Conservation (phyloP, 2,329 filamentous ascomycete species). For the Cytospora piceae region DNA sequence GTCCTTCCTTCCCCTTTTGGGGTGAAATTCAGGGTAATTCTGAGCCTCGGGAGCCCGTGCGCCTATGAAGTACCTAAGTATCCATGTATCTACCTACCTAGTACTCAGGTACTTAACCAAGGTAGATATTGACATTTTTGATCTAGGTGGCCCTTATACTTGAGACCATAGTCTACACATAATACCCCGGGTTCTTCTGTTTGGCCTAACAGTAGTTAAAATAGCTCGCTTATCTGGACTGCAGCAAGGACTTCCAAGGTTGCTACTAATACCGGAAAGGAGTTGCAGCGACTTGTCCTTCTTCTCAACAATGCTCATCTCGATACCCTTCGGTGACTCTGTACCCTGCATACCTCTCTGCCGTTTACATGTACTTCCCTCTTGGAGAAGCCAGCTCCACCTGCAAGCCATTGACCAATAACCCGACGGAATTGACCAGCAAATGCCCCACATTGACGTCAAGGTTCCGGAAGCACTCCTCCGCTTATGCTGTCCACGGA, state of each 20-base stretch:
- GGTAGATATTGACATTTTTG: background rate
- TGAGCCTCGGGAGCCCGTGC: slow-evolving; percentile 2
- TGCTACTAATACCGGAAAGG: background rate
- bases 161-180: background rate
- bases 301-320: background rate
- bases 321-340: background rate
- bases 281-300: background rate
- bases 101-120: background rate
- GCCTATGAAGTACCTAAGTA: background rate
- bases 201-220: background rate
- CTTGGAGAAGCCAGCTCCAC: background rate
- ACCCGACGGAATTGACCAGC: background rate
- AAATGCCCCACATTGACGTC: background rate
- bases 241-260: background rate
- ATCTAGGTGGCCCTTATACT: background rate
- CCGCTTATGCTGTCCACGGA: background rate
- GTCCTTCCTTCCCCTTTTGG: background rate
- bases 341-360: background rate
- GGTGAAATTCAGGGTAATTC: background rate
- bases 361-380: slow-evolving; percentile 2
- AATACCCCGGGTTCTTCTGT: slow-evolving; percentile 1
- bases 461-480: background rate
- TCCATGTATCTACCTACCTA: background rate
- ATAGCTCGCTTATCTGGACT: background rate
- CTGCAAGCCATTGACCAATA: background rate